Conservation (phyloP, 345 rosid species). For the Rhodomyrtus tomentosa region DNA sequence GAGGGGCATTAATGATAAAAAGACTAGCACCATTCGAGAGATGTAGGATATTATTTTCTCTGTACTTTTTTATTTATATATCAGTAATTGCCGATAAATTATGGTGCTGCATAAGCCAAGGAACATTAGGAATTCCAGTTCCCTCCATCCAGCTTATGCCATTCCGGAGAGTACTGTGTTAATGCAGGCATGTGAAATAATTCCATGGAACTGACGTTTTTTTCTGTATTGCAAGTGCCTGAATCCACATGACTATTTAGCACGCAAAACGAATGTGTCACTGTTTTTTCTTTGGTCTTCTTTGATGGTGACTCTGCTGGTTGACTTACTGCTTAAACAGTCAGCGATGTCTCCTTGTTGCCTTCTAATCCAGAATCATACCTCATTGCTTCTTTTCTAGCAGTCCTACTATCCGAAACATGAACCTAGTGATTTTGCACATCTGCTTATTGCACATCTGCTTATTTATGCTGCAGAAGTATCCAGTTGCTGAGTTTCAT, state of each 20-base stretch:
- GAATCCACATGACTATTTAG: background rate
- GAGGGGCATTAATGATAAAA: background rate
- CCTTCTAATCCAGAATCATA: background rate
- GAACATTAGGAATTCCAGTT: background rate
- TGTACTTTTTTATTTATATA: background rate
- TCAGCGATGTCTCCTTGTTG: background rate
- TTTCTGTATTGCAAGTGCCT: background rate
- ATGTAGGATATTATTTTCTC: background rate
- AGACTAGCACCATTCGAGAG: background rate
- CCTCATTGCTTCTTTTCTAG: background rate
- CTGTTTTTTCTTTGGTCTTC: background rate
- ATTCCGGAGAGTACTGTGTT: background rate
- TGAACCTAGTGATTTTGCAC: background rate
- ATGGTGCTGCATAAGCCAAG: background rate
- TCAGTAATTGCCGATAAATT: background rate
- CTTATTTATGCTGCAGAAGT: background rate
- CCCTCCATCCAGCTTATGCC: background rate
- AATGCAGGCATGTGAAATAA: background rate
- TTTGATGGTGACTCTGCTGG: background rate
- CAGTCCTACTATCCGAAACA: background rate
- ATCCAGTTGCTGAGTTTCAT: background rate
- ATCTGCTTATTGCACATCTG: background rate
- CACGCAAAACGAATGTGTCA: background rate
- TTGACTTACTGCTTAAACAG: background rate
- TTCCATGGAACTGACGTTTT: background rate